phyloP scores from a whole-genome alignment of 164 flowering plant species.

The Piper longum region DNA sequence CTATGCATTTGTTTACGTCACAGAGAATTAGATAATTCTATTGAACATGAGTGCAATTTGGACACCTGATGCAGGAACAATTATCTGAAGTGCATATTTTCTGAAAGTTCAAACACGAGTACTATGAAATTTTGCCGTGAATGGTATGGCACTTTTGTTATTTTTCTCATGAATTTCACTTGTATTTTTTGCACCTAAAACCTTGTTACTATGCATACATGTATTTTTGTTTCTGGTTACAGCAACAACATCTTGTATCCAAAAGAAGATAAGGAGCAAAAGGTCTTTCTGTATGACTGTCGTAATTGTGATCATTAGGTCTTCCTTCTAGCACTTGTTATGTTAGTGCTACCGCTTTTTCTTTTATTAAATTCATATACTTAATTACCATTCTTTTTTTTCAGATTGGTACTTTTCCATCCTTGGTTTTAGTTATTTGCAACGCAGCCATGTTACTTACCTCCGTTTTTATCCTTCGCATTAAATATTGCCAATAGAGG shows the following conservation, averaged over 20 bases:
- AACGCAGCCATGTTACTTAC: too few relatives aligned
- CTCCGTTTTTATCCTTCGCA: too few relatives aligned
- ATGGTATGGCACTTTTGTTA: slow-evolving; percentile 26
- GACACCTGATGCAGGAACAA: too few relatives aligned
- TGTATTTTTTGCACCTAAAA: not conserved
- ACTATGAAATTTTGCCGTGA: slow-evolving; percentile 94
- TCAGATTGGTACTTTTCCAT: not conserved
- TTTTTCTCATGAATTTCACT: not conserved
- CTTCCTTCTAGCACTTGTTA: not conserved
- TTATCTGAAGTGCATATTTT: too few relatives aligned
- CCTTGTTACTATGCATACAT: not conserved
- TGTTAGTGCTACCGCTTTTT: not conserved
- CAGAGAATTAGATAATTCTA: too few relatives aligned
- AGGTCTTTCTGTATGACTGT: slow-evolving; percentile 74
- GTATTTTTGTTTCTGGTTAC: slow-evolving; percentile 3
- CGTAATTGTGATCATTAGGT: slow-evolving; percentile 92
- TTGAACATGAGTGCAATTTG: too few relatives aligned
- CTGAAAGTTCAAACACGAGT: slow-evolving; percentile 39
- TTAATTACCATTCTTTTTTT: not conserved
- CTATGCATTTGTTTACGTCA: too few relatives aligned
- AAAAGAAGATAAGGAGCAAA: slow-evolving; percentile 71
- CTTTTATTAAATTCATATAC: too few relatives aligned
- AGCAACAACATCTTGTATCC: slow-evolving; percentile 87
- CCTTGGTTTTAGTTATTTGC: too few relatives aligned
- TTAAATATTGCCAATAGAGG: too few relatives aligned